A percentile compares a stretch with the other conserved stretches of the same genome.
phyloP scores from a whole-genome alignment of 164 flowering plant genomes.

The Berberis thunbergii region DNA sequence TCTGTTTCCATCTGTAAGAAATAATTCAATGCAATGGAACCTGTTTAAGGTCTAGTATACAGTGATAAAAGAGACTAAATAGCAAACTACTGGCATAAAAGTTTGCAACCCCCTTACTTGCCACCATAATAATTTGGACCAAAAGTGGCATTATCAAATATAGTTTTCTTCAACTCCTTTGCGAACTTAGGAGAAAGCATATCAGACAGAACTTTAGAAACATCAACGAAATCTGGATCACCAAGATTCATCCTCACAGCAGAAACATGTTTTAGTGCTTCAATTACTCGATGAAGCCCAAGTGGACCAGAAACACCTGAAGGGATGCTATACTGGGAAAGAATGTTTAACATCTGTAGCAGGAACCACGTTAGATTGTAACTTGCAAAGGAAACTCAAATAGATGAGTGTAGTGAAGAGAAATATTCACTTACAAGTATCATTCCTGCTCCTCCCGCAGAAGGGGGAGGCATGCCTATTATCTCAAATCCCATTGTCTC shows the following conservation, averaged over 20 bases:
- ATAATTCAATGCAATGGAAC: not conserved
- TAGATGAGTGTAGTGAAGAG: not conserved
- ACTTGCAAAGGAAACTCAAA: not conserved
- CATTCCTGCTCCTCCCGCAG: conserved; percentile 47
- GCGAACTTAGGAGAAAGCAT: conserved; percentile 61
- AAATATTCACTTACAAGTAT: conserved; percentile 29
- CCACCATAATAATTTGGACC: conserved; percentile 37
- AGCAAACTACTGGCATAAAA: not conserved
- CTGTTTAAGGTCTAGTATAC: not conserved
- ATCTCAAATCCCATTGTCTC: conserved; percentile 27
- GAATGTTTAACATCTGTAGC: conserved; percentile 50
- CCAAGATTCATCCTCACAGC: conserved; percentile 60
- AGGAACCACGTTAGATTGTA: not conserved
- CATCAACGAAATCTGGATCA: conserved; percentile 57
- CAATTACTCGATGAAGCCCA: conserved; percentile 43
- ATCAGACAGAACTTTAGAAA: conserved; percentile 28
- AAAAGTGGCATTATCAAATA: conserved; percentile 48
- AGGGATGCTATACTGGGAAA: conserved; percentile 28
- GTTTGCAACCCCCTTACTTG: conserved; percentile 19
- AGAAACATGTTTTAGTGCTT: conserved; percentile 50
- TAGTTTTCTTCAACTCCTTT: conserved; percentile 27
- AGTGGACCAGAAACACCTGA: conserved; percentile 28
- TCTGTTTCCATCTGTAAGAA: conserved; percentile 47
- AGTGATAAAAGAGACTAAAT: not conserved
- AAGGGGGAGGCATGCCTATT: conserved; percentile 57